A percentile compares a stretch with the other conserved stretches of the same genome.
Conservation (phyloP, 1,139 yeast species). For the Yueomyces sp. region DNA sequence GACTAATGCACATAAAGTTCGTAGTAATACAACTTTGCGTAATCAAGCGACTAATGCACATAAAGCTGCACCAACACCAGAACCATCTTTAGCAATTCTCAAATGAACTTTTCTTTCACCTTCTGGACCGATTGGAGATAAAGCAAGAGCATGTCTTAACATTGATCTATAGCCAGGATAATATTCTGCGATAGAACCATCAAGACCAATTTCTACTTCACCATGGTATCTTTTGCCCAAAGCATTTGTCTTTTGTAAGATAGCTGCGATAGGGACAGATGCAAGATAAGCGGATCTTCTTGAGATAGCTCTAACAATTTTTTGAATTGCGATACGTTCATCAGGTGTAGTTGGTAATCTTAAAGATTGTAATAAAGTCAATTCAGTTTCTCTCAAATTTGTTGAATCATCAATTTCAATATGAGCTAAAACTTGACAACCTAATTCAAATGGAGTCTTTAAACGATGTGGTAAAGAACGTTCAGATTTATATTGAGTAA, state of each 20-base stretch:
- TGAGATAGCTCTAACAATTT: constrained; percentile 65
- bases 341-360: constrained; percentile 54
- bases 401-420: constrained; percentile 74
- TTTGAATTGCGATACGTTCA: constrained; percentile 63
- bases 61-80: constrained; percentile 94
- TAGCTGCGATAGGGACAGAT: constrained; percentile 81
- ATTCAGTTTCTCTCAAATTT: constrained; percentile 52
- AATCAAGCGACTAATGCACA: constrained; percentile 44
- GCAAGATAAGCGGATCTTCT: constrained; percentile 77
- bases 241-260: constrained; percentile 45
- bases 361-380: constrained; percentile 48
- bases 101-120: constrained; percentile 60
- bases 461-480: constrained; percentile 55
- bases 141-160: constrained; percentile 62
- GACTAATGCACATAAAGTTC: constrained; percentile 70
- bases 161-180: constrained; percentile 79
- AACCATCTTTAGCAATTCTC: constrained; percentile 83
- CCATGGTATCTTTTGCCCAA: constrained; percentile 42
- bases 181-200: constrained; percentile 86
- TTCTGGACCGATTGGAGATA: constrained; percentile 60
- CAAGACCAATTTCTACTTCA: constrained; percentile 85
- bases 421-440: constrained; percentile 69
- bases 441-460: constrained; percentile 62
- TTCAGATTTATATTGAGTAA: constrained; percentile 39
- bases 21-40: no score